Percentiles rank a stretch among this genome's conserved stretches.
Evolutionary conservation across 2,329 filamentous ascomycete species (phyloP).

Genomic region (Pestalotiopsis sp.): DNA sequence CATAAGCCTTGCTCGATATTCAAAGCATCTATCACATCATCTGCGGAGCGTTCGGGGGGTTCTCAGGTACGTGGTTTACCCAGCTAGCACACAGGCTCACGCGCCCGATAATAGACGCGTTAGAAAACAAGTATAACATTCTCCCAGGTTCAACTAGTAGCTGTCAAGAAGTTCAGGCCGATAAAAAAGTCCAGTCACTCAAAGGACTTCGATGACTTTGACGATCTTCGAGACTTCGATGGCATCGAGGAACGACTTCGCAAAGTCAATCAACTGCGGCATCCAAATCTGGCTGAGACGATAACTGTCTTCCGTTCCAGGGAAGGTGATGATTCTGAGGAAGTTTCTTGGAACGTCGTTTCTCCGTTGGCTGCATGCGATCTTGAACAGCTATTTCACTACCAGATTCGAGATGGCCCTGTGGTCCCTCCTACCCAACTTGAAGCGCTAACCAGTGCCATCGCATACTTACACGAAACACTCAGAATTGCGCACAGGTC

Average conservation of each 20-base stretch:
- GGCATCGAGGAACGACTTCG: not conserved
- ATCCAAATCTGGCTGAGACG: not conserved
- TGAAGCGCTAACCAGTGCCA: not conserved
- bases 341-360: not conserved
- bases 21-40: not conserved
- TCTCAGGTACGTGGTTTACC: not conserved
- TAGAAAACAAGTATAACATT: not conserved
- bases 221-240: not conserved
- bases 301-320: not conserved
- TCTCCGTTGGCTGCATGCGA: not conserved
- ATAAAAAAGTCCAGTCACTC: not conserved
- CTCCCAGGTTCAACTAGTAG: not conserved
- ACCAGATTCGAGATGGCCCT: not conserved
- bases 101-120: not conserved
- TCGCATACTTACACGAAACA: not conserved
- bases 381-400: not conserved
- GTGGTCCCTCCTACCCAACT: not conserved
- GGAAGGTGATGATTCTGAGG: not conserved
- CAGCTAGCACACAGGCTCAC: not conserved
- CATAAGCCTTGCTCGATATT: not conserved
- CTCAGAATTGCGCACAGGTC: not conserved
- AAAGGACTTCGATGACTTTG: not conserved
- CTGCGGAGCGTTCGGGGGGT: too few relatives aligned
- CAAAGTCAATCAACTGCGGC: not conserved
- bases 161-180: not conserved